phyloP scores from a whole-genome alignment of 1,284 basidiomycete species.

The Irpex rosettiformis region DNA sequence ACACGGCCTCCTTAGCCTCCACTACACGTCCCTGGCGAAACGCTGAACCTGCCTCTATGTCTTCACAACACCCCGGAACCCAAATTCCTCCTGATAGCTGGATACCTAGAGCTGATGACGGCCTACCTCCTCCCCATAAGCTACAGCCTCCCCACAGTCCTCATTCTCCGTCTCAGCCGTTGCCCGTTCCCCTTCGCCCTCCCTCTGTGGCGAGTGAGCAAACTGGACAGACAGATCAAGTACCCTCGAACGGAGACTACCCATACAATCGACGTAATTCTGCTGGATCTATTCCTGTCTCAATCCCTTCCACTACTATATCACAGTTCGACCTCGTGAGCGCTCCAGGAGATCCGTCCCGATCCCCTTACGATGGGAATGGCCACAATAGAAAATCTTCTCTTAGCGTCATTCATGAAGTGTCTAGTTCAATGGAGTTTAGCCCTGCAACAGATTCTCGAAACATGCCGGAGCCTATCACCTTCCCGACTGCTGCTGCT shows the following conservation, averaged over 20 bases:
- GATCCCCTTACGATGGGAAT: slow-evolving; percentile 13
- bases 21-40: slow-evolving; percentile 9
- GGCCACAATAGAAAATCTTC: slow-evolving; percentile 20
- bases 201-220: neutral
- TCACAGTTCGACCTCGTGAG: slow-evolving; percentile 38
- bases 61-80: slow-evolving; percentile 18
- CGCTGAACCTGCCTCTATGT: slow-evolving; percentile 16
- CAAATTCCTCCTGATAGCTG: slow-evolving; percentile 24
- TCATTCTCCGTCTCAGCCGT: slow-evolving; percentile 9
- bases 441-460: slow-evolving; percentile 25
- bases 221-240: neutral
- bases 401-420: slow-evolving; percentile 39
- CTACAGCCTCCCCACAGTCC: slow-evolving; percentile 16
- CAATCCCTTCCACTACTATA: slow-evolving; percentile 31
- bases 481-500: slow-evolving; percentile 18
- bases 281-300: slow-evolving; percentile 21
- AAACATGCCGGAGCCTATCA: slow-evolving; percentile 24
- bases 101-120: slow-evolving; percentile 23
- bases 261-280: slow-evolving; percentile 9
- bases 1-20: slow-evolving; percentile 18
- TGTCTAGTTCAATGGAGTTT: slow-evolving; percentile 29
- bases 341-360: slow-evolving; percentile 24
- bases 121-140: slow-evolving; percentile 28
- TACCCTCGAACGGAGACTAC: slow-evolving; percentile 16
- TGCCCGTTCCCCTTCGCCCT: slow-evolving; percentile 12